Evolutionary conservation across 768 basidiomycete genomes (phyloP).

Genomic region (Xerocomus brunneocitrinus): DNA sequence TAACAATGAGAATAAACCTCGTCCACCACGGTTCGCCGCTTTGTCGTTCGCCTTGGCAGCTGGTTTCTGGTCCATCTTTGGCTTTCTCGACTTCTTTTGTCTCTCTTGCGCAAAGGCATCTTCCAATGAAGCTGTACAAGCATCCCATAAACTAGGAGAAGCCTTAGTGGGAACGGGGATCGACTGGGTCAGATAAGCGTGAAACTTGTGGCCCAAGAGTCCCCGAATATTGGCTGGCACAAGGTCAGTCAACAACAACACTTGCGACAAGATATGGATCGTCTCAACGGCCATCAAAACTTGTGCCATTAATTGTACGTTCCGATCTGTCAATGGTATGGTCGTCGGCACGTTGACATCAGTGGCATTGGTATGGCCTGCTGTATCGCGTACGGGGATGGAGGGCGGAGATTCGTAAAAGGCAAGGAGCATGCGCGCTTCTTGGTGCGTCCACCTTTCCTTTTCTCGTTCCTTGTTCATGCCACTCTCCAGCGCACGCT

Average conservation of each 20-base stretch:
- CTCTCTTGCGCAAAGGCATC: slow-evolving; percentile 47
- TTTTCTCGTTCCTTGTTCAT: slow-evolving; percentile 54
- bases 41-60: slow-evolving; percentile 22
- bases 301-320: slow-evolving; percentile 68
- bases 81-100: slow-evolving; percentile 42
- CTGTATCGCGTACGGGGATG: slow-evolving; percentile 7
- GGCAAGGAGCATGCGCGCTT: slow-evolving; percentile 56
- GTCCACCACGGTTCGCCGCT: slow-evolving; percentile 7
- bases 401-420: slow-evolving; percentile 34
- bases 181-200: slow-evolving; percentile 43
- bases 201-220: slow-evolving; percentile 61
- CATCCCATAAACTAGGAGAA: slow-evolving; percentile 42
- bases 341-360: slow-evolving; percentile 4
- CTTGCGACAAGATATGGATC: slow-evolving; percentile 57
- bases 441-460: slow-evolving; percentile 65
- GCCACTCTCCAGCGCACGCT: slow-evolving; percentile 45
- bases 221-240: slow-evolving; percentile 42
- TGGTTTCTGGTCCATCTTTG: slow-evolving; percentile 18
- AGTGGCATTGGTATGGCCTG: slow-evolving; percentile 14
- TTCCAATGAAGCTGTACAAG: slow-evolving; percentile 43
- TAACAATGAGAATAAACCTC: slow-evolving; percentile 39
- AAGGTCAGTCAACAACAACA: slow-evolving; percentile 49
- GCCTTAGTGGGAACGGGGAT: slow-evolving; percentile 15
- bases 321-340: slow-evolving; percentile 46
- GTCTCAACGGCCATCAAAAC: slow-evolving; percentile 53